These are phyloP conservation scores for Jackrogersella multiformis DNA, from an alignment of 495 filamentous ascomycete genomes.

Conservation along the genomic window DNA sequence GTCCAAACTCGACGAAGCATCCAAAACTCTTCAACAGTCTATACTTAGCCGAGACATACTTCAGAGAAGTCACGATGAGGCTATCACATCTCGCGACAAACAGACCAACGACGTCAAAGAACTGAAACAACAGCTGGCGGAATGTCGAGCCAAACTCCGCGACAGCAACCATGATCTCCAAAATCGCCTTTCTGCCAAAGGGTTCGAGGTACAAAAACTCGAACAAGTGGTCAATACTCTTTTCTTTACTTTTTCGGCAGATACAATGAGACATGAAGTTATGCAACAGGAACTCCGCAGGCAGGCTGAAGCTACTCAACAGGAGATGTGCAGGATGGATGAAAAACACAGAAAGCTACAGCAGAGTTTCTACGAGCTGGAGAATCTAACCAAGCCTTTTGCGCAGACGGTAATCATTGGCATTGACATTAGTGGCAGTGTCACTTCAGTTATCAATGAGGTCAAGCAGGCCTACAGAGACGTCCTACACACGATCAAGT, in stretches of 20 bases:
- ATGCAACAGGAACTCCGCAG: not conserved
- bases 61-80: slow-evolving; percentile 1
- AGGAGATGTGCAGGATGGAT: not conserved
- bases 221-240: not conserved
- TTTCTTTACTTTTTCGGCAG: too few species aligned
- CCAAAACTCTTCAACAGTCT: slow-evolving; percentile 2
- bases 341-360: slow-evolving; percentile 5
- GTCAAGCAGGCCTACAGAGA: slow-evolving; percentile 27
- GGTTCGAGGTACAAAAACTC: not conserved
- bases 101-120: not conserved
- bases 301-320: not conserved
- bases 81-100: not conserved
- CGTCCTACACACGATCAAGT: slow-evolving; percentile 12
- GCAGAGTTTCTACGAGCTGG: slow-evolving; percentile 6
- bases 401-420: slow-evolving; percentile 17
- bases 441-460: not conserved
- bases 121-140: not conserved
- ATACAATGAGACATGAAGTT: too few species aligned
- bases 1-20: slow-evolving; percentile 6
- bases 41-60: not conserved
- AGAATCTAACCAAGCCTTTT: slow-evolving; percentile 12
- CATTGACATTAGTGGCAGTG: slow-evolving; percentile 18
- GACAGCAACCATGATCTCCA: too few species aligned
- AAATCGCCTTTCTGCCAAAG: not conserved
- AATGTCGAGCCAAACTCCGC: not conserved